These are phyloP conservation scores for Pseudovirgaria hyperparasitica DNA, from an alignment of 2,329 filamentous ascomycete species.

Conservation along the genomic window DNA sequence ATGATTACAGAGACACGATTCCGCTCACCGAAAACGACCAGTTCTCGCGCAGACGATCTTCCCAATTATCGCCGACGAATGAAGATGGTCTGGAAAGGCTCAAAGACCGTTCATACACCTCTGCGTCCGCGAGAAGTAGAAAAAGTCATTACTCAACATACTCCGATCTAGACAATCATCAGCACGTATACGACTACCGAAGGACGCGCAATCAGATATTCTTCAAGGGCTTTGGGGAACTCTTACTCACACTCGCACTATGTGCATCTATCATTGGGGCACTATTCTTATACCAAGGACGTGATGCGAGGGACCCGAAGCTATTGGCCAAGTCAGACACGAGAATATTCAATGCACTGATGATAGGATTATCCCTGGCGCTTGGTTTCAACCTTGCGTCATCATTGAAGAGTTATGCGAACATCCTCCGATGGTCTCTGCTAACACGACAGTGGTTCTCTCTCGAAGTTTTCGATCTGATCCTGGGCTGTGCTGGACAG, in stretches of 20 bases:
- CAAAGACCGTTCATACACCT: too few species aligned
- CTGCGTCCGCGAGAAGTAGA: too few species aligned
- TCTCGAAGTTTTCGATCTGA: slow-evolving; percentile 21
- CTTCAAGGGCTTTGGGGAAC: slow-evolving; percentile 13
- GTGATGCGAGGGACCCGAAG: slow-evolving; percentile 7
- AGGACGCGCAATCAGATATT: slow-evolving; percentile 16
- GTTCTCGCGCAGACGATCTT: too few species aligned
- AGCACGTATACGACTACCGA: slow-evolving; percentile 20
- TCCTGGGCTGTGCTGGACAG: slow-evolving; percentile 17
- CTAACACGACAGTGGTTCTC: slow-evolving; percentile 18
- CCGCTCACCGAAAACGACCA: too few species aligned
- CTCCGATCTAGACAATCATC: slow-evolving; percentile 12
- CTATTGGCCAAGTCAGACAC: slow-evolving; percentile 16
- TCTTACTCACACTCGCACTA: slow-evolving; percentile 18
- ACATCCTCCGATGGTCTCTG: slow-evolving; percentile 21
- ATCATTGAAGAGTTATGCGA: slow-evolving; percentile 20
- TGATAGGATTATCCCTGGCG: slow-evolving; percentile 19
- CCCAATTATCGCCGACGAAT: too few species aligned
- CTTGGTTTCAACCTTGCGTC: slow-evolving; percentile 21
- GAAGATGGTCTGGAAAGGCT: too few species aligned
- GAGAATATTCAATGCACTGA: slow-evolving; percentile 20
- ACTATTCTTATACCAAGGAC: slow-evolving; percentile 19
- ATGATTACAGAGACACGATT: too few species aligned
- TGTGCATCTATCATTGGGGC: slow-evolving; percentile 15
- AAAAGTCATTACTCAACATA: too few species aligned